Evolutionary conservation across 1,284 basidiomycete species (phyloP), one percentile per base, ranked within the genome.

Genomic region (Tilletia walkeri): DNA sequence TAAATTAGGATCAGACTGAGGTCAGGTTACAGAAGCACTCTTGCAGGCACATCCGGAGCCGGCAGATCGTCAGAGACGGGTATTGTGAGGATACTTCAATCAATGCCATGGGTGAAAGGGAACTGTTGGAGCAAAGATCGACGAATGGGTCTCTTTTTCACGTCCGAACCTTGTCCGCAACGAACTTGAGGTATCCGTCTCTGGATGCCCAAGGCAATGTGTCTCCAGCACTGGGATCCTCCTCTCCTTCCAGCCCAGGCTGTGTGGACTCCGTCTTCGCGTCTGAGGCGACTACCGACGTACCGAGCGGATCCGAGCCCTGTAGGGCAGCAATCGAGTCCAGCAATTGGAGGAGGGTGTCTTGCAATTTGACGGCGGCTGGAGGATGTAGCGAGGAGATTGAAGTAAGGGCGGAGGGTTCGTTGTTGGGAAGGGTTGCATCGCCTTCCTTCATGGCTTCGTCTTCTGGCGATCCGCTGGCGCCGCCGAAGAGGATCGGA

Each of bases 181-280:
- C 56, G 36, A 61, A 61, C 56, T 61, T 61, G 56, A 61, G 56
- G 24, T 34, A 61, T 6, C 24, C 56, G 10, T 61, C 56, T 61
- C 56, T 20, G 16, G 56, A 61, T 34, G 56, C 30, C 56, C 56
- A 61, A 30, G 56, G 24, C 24, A 61, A 30, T 9, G 56, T 18
- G 6, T 53, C 18, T 18, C 50, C 50, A 53, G 41, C 41, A 45
- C 41, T 45, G 9, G 41, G 41, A 14, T 45, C 41, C 6, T 45
- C 41, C 41, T 45, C 41, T 45, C 41, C 41, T 14, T 45, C 41
- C 14, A 14, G 9, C 9, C 41, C 41, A 45, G 41, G 41, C 41
- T 45, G 41, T 14, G 14, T 14, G 6, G 9, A 7, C 14, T 7
- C 14, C 41, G 50, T 9, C 50, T 18, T 53, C 12, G 7, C n/a